These are phyloP conservation scores for Zopfochytrium polystomum DNA, from an alignment of 371 early-diverging fungal species.

Conservation along the genomic window DNA sequence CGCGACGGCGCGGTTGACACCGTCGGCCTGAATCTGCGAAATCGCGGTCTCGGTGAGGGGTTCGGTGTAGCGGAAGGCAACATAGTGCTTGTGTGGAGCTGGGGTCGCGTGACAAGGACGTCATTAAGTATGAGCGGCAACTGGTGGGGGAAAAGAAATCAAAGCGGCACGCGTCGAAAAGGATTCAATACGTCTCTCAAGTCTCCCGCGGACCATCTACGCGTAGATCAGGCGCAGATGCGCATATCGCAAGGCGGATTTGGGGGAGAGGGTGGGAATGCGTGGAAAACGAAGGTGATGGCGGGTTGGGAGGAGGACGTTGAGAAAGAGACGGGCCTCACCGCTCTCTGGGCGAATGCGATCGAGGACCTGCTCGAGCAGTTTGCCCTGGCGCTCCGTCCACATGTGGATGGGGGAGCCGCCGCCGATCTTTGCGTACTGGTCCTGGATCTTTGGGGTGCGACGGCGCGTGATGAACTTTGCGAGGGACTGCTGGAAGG, in stretches of 20 bases:
- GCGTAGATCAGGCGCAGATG: no score
- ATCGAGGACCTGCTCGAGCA: slow-evolving; percentile 76
- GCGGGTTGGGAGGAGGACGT: background rate
- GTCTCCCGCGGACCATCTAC: no score
- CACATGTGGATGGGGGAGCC: slow-evolving; percentile 89
- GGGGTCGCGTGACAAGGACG: background rate
- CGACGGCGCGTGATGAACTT: slow-evolving; percentile 80
- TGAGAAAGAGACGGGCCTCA: slow-evolving; percentile 21
- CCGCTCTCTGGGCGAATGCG: slow-evolving; percentile 75
- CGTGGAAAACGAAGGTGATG: no score
- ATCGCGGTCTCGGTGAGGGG: slow-evolving; percentile 78
- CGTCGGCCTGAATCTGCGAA: slow-evolving; percentile 73
- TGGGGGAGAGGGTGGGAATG: no score
- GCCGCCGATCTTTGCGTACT: slow-evolving; percentile 91
- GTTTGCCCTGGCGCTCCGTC: slow-evolving; percentile 83
- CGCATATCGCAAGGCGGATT: no score
- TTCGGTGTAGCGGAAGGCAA: slow-evolving; percentile 88
- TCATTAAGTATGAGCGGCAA: background rate
- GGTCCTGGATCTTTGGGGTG: slow-evolving; percentile 81
- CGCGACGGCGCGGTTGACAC: slow-evolving; percentile 80
- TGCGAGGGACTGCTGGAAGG: slow-evolving; percentile 72
- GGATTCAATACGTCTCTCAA: no score
- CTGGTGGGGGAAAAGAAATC: background rate
- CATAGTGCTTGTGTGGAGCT: slow-evolving; percentile 90
- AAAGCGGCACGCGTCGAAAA: background rate